Base-by-base conservation (phyloP, 371 early-diverging fungal species). In the Mortierella sp. region DNA sequence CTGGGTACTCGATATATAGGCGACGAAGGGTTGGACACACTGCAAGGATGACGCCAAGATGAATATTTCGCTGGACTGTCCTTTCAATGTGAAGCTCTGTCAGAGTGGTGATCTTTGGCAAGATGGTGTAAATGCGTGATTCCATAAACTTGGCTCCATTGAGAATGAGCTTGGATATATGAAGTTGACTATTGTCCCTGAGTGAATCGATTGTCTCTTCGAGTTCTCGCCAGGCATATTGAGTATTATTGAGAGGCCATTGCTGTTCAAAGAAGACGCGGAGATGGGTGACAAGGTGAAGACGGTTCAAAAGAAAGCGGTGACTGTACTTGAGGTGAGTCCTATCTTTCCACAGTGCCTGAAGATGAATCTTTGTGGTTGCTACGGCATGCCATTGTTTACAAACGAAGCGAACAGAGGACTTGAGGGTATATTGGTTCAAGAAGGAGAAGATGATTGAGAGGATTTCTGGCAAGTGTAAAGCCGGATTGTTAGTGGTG, bases 71-170 rank as follows among this genome's bases (percentile, higher is more conserved):
- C 28, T 54, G 55, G 28, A 62, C 57, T 15, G 47, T 8, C 37
- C 45, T 57, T 28, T 70, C 64, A 8, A 70, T 63, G 26, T 47
- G 64, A 8, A 70, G 10, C 42, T 42, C 37, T 17, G 64, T 57
- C 15, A 70, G 63, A 13, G 64, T 63, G 0, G 57, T 45, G 40
- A 70, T 43, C 28, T 35, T 63, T 19, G 70, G 64, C 22, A 70
- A 31, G 10, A 62, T 62, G 3, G 45, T 8, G 22, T 56, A 63
- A 5, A 70, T 47, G 26, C 57, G 56, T 34, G 70, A 55, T 19
- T 57, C 58, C 0, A 70, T 12, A 47, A 63, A 63, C 28, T 49
- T 58, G 42, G 35, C 57, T 1, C 70, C 28, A 22, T 56, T 54
- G 47, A 70, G 43, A 9, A 55, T 57, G 13, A 70, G 57, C 17